Evolutionary conservation across 352 stramenopile genomes (phyloP), one percentile per base, ranked within the genome.

Genomic region (Pythium aristosporum): DNA sequence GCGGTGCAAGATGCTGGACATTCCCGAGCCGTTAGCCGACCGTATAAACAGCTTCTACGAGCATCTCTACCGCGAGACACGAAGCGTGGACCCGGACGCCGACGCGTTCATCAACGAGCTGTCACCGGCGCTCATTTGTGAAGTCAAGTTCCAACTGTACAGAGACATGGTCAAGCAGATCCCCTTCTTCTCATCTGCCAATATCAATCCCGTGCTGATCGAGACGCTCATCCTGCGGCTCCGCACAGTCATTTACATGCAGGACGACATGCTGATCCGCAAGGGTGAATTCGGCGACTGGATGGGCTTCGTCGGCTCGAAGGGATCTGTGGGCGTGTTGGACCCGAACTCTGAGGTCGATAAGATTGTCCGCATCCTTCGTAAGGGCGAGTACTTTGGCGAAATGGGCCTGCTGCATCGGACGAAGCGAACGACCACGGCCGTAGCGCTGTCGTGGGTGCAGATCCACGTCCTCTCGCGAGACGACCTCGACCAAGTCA

Each of bases 241-340:
- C n/a, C 74, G 81, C 23, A 89, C 82, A 0, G 72, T 89, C 28
- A 89, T 89, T 51, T 92, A 92, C 68, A 89, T 91, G 79, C 82
- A 90, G 60, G 84, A 89, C 59, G 84, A 92, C 51, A 72, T 92
- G 18, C 56, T 91, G 16, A 90, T 91, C 42, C 77, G 84, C 43
- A 91, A 92, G 63, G 82, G 82, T 25, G 84, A 92, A 63, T 82
- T 80, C 32, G 80, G 84, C 18, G 82, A 92, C 67, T 92, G 84
- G 84, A 92, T 92, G 84, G 84, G 82, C 4, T 91, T 92, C 48
- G 89, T 91, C 46, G 80, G 81, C 10, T 88, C 78, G 15, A 90
- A 87, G 62, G 84, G 82, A 2, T 80, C 74, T 2, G 81, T 91
- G 2, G 82, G 80, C 5, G 71, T 92, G 18, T 64, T 92, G 6